Evolutionary conservation across 2,329 filamentous ascomycete species (phyloP).

Genomic region (Xylariales sp.): DNA sequence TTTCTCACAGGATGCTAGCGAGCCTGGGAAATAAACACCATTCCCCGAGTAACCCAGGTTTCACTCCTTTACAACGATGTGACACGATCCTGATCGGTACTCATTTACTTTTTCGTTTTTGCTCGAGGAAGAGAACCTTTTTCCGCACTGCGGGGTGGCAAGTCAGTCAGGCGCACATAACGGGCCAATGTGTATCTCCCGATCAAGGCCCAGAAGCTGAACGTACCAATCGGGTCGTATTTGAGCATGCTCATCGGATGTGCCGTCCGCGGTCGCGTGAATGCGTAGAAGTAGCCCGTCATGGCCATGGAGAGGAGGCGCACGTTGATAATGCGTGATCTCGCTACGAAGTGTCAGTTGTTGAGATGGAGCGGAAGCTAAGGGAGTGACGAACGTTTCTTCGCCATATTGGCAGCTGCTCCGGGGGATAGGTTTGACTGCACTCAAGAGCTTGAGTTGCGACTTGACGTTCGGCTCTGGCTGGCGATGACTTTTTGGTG

Average conservation of each 20-base stretch:
- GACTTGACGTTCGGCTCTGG: background rate
- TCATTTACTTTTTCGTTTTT: constrained; percentile 71
- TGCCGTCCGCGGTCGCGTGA: constrained; percentile 74
- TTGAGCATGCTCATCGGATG: constrained; percentile 95
- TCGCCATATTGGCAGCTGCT: constrained; percentile 11
- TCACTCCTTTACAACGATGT: background rate
- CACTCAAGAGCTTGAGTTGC: background rate
- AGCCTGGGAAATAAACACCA: background rate
- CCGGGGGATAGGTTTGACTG: background rate
- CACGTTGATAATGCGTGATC: constrained; percentile 88
- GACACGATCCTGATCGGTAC: background rate
- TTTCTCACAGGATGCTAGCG: too few species aligned
- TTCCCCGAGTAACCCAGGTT: background rate
- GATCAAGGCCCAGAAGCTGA: too few species aligned
- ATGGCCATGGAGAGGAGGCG: constrained; percentile 97
- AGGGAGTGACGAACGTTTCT: constrained; percentile 9
- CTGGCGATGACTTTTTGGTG: constrained; percentile 11
- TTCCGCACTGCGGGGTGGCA: constrained; percentile 88
- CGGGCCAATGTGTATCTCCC: constrained; percentile 9
- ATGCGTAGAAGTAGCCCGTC: constrained; percentile 95
- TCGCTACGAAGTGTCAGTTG: constrained; percentile 47
- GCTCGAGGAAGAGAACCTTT: constrained; percentile 92
- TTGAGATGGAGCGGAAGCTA: background rate
- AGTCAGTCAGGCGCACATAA: constrained; percentile 6
- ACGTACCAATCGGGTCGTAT: constrained; percentile 90